phyloP scores from a whole-genome alignment of 352 stramenopile genomes.

The Pythium aristosporum region DNA sequence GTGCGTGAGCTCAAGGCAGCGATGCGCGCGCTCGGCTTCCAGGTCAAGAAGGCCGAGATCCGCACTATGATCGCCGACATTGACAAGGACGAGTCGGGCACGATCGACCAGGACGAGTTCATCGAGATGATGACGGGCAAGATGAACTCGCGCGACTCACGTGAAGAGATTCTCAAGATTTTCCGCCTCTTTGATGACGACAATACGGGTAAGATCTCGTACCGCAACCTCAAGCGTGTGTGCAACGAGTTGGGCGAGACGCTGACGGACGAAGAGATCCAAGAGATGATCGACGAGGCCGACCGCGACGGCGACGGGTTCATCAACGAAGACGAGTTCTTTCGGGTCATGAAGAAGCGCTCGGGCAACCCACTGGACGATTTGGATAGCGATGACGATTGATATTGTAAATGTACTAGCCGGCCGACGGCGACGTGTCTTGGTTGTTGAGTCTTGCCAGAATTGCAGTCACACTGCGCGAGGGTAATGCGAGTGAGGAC shows the following conservation, averaged over 20 bases:
- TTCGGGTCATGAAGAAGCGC: slow-evolving; percentile 95
- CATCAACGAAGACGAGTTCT: slow-evolving; percentile 96
- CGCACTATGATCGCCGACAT: slow-evolving; percentile 91
- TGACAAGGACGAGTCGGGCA: slow-evolving; percentile 91
- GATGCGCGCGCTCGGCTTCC: slow-evolving; percentile 93
- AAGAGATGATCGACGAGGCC: slow-evolving; percentile 96
- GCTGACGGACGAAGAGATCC: slow-evolving; percentile 78
- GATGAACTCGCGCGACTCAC: slow-evolving; percentile 89
- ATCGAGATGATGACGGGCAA: slow-evolving; percentile 95
- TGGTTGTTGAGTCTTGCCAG: slow-evolving; percentile 32
- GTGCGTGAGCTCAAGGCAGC: slow-evolving; percentile 93
- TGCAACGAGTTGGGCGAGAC: slow-evolving; percentile 81
- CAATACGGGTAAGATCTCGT: slow-evolving; percentile 93
- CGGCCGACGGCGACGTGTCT: slow-evolving; percentile 16
- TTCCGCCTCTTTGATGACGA: slow-evolving; percentile 97
- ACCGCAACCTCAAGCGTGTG: slow-evolving; percentile 93
- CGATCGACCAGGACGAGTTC: slow-evolving; percentile 92
- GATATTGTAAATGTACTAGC: slow-evolving; percentile 12
- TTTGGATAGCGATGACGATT: slow-evolving; percentile 90
- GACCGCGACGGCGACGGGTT: slow-evolving; percentile 92
- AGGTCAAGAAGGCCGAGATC: slow-evolving; percentile 93
- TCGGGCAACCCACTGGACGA: slow-evolving; percentile 92
- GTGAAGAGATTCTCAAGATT: slow-evolving; percentile 93
- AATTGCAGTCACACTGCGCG: slow-evolving; percentile 28
- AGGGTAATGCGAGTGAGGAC: slow-evolving; percentile 7